phyloP scores from a whole-genome alignment of 495 filamentous ascomycete genomes.

The Penicillium crystallinum region DNA sequence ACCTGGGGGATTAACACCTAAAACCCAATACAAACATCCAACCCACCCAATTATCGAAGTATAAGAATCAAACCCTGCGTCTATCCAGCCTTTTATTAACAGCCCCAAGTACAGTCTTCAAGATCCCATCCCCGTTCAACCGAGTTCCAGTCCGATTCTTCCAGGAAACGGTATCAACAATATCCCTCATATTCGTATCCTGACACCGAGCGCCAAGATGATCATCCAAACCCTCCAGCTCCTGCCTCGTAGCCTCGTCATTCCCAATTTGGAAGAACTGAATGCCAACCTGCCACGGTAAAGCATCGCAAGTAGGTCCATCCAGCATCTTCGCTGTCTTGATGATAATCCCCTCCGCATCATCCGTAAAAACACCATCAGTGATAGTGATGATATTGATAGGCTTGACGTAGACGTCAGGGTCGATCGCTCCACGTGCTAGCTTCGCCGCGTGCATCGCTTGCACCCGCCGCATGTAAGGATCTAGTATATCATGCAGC shows the following conservation, averaged over 20 bases:
- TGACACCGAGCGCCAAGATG: slow-evolving; percentile 49
- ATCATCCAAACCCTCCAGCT: slow-evolving; percentile 76
- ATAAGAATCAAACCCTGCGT: slow-evolving; percentile 9
- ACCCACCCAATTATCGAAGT: too few species aligned
- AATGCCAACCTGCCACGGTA: slow-evolving; percentile 83
- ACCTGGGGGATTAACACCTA: too few species aligned
- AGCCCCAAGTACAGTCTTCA: slow-evolving; percentile 79
- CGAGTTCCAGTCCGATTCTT: slow-evolving; percentile 35
- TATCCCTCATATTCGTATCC: slow-evolving; percentile 64
- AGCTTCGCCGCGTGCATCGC: slow-evolving; percentile 39
- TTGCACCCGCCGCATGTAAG: slow-evolving; percentile 53
- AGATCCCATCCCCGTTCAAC: slow-evolving; percentile 61
- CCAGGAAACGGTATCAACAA: slow-evolving; percentile 90
- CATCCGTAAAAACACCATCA: slow-evolving; percentile 81
- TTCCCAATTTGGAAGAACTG: slow-evolving; percentile 96
- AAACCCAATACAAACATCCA: neutral
- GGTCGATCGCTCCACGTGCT: slow-evolving; percentile 22
- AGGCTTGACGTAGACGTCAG: slow-evolving; percentile 53
- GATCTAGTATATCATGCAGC: slow-evolving; percentile 66
- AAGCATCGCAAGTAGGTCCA: slow-evolving; percentile 50
- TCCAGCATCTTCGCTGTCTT: slow-evolving; percentile 66
- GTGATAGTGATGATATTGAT: slow-evolving; percentile 94
- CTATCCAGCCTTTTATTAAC: slow-evolving; percentile 50
- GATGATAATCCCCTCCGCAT: slow-evolving; percentile 68
- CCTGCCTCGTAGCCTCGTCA: slow-evolving; percentile 57